Evolutionary conservation across 176 grass and related monocot genomes (phyloP).

Genomic region (Dactylis glomerata): DNA sequence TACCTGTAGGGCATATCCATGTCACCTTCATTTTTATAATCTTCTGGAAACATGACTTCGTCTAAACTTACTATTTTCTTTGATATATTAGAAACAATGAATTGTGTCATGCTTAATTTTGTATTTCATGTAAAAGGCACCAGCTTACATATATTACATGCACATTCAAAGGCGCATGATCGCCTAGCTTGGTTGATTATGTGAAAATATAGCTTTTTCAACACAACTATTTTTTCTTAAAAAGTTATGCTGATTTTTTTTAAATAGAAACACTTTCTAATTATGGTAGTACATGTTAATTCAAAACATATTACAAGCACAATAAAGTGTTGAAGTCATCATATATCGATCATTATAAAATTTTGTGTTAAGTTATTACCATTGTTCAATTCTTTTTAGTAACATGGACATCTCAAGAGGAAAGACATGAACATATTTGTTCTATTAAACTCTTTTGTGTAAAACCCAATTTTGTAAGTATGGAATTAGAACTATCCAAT

Average conservation of each 20-base stretch:
- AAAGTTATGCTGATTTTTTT: not conserved
- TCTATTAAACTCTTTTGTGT: not conserved
- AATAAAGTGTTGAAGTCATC: not conserved
- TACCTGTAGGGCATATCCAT: too few species aligned
- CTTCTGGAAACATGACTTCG: not conserved
- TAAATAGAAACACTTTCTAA: not conserved
- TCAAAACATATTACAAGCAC: not conserved
- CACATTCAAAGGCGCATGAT: not conserved
- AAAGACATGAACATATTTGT: not conserved
- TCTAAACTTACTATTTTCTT: not conserved
- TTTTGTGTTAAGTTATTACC: not conserved
- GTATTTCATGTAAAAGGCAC: not conserved
- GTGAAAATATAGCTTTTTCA: not conserved
- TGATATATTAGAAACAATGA: not conserved
- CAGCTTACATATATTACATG: not conserved
- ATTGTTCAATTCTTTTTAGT: not conserved
- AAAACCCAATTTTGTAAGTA: not conserved
- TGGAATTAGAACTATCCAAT: not conserved
- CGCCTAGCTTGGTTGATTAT: not conserved
- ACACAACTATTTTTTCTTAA: not conserved
- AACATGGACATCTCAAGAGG: not conserved
- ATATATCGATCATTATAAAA: not conserved
- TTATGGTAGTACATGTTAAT: not conserved
- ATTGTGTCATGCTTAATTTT: not conserved
- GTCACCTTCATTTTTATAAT: not conserved